Percentiles rank a stretch among this genome's conserved stretches.
phyloP scores from a whole-genome alignment of 805 yeast species.

The Lachancea sp. region DNA sequence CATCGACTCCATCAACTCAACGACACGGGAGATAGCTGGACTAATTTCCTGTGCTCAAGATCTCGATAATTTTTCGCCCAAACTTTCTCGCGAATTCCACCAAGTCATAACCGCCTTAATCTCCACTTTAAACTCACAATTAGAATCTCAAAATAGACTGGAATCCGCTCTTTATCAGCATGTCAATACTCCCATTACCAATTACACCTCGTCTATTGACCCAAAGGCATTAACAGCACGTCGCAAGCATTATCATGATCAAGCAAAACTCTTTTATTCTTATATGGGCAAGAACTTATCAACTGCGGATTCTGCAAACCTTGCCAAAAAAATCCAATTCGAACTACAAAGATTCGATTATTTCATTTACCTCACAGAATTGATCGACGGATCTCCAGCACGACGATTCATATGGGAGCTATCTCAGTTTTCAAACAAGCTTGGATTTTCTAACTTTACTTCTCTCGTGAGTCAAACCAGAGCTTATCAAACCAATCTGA shows the following conservation, averaged over 20 bases:
- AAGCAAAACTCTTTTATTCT: constrained; percentile 12
- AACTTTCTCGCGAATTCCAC: constrained; percentile 2
- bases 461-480: constrained; percentile 1
- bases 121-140: background rate
- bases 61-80: background rate
- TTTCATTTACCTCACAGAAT: constrained; percentile 10
- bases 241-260: constrained; percentile 14
- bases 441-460: background rate
- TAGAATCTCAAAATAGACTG: constrained; percentile 1
- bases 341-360: constrained; percentile 16
- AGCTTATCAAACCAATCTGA: constrained; percentile 5
- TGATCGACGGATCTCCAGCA: constrained; percentile 2
- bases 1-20: background rate
- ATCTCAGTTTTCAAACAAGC: constrained; percentile 1
- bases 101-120: background rate
- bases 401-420: constrained; percentile 4
- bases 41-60: constrained; percentile 3
- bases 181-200: background rate
- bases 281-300: constrained; percentile 10
- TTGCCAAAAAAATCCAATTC: constrained; percentile 11
- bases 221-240: constrained; percentile 3
- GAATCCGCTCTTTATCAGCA: background rate
- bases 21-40: constrained; percentile 2
- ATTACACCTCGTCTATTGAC: constrained; percentile 3
- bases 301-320: constrained; percentile 6